phyloP scores from a whole-genome alignment of 495 filamentous ascomycete species.

The Tuber borchii region DNA sequence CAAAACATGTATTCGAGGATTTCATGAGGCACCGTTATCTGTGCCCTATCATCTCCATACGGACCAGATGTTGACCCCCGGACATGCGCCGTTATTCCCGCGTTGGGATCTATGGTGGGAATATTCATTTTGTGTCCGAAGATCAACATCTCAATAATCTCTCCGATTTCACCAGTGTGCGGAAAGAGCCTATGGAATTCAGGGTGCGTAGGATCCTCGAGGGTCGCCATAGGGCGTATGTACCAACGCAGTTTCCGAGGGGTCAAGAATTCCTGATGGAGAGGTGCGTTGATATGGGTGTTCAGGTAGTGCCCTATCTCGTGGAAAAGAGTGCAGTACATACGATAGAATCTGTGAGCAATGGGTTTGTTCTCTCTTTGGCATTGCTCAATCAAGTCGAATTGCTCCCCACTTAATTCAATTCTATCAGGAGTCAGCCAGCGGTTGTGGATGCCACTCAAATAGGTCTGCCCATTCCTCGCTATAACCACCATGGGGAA shows the following conservation, averaged over 20 bases:
- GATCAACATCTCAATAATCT: slow-evolving; percentile 29
- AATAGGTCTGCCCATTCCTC: neutral
- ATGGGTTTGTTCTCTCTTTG: slow-evolving; percentile 16
- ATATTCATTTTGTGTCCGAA: slow-evolving; percentile 21
- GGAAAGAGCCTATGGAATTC: slow-evolving; percentile 9
- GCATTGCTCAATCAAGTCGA: slow-evolving; percentile 23
- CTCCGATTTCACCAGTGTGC: slow-evolving; percentile 25
- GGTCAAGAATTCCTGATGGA: slow-evolving; percentile 11
- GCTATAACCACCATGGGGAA: slow-evolving; percentile 17
- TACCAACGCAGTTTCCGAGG: slow-evolving; percentile 28
- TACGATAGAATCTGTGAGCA: slow-evolving; percentile 27
- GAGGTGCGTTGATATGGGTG: slow-evolving; percentile 17
- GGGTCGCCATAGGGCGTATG: slow-evolving; percentile 2
- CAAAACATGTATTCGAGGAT: neutral
- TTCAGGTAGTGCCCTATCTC: slow-evolving; percentile 34
- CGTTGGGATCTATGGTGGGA: neutral
- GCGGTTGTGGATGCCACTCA: slow-evolving; percentile 16
- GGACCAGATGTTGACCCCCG: neutral
- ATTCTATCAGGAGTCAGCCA: slow-evolving; percentile 3
- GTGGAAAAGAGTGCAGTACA: slow-evolving; percentile 18
- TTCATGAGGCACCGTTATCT: neutral
- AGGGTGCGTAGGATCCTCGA: slow-evolving; percentile 15
- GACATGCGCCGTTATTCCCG: neutral
- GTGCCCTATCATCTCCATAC: neutral
- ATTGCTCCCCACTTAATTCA: slow-evolving; percentile 18